Conservation (phyloP, 495 filamentous ascomycete species). For the Durotheca rogersii region DNA sequence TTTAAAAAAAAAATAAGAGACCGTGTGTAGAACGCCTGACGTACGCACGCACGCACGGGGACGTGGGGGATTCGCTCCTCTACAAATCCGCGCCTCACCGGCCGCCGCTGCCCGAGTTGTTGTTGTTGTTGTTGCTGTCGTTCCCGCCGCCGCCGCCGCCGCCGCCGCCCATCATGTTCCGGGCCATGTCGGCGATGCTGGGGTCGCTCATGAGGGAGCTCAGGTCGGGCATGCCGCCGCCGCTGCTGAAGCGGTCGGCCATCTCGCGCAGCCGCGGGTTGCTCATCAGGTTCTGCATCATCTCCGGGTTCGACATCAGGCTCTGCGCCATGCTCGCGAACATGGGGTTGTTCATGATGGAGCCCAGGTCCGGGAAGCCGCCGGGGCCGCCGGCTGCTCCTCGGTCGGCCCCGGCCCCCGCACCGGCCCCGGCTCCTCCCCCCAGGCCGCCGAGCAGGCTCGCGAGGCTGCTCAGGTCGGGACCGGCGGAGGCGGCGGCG, state of each 20-base stretch:
- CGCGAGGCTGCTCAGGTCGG: conserved; percentile 69
- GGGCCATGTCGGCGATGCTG: conserved; percentile 85
- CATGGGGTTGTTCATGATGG: conserved; percentile 97
- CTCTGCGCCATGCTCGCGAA: conserved; percentile 94
- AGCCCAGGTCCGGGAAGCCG: conserved; percentile 81
- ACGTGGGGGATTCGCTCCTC: too few species aligned
- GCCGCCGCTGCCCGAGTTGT: conserved; percentile 16
- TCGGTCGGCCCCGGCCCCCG: conserved; percentile 57
- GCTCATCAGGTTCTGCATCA: conserved; percentile 86
- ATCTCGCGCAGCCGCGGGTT: conserved; percentile 86
- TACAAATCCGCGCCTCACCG: too few species aligned
- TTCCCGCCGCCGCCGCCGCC: conserved; percentile 44
- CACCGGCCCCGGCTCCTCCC: conserved; percentile 55
- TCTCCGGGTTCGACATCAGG: conserved; percentile 91
- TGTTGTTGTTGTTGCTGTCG: not conserved
- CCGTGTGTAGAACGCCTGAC: too few species aligned
- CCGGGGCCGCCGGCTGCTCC: conserved; percentile 66
- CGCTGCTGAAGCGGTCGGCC: conserved; percentile 66
- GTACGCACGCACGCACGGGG: too few species aligned
- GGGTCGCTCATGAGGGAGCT: conserved; percentile 84
- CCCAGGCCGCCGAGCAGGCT: conserved; percentile 65
- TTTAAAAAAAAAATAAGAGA: too few species aligned
- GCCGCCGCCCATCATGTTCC: conserved; percentile 70
- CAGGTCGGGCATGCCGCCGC: conserved; percentile 80
- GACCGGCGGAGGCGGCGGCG: conserved; percentile 60